phyloP scores from a whole-genome alignment of 2,329 filamentous ascomycete genomes.

The Aspergillus calidoustus region DNA sequence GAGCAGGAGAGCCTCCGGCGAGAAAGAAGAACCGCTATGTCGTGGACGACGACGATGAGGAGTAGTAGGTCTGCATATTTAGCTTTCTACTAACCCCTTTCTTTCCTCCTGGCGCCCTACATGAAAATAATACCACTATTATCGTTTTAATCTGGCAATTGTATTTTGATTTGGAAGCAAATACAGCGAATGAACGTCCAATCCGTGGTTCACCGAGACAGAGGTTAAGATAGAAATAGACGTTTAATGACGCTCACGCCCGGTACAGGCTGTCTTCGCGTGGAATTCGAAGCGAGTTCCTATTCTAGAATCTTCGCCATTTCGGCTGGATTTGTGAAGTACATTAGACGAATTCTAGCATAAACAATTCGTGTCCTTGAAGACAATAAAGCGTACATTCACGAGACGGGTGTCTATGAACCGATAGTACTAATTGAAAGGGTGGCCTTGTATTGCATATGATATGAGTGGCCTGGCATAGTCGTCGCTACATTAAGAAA shows the following conservation, averaged over 20 bases:
- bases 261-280: neutral
- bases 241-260: no score
- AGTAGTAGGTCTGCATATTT: constrained; percentile 31
- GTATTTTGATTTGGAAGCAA: constrained; percentile 2
- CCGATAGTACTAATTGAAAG: neutral
- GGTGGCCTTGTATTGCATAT: neutral
- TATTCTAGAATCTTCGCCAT: neutral
- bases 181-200: neutral
- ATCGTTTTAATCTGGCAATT: constrained; percentile 5
- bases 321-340: neutral
- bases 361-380: neutral
- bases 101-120: neutral
- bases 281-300: neutral
- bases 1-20: constrained; percentile 40
- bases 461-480: constrained; percentile 5
- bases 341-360: neutral
- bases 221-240: neutral
- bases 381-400: neutral
- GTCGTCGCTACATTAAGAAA: neutral
- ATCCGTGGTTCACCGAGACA: neutral
- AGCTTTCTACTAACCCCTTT: constrained; percentile 7
- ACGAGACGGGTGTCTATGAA: neutral
- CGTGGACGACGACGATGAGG: constrained; percentile 55
- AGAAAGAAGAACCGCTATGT: constrained; percentile 54
- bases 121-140: constrained; percentile 19